A percentile compares a stretch with the other conserved stretches of the same genome.
These are phyloP conservation scores for Lathyrus sativus DNA, from an alignment of 306 rosid genomes.

Conservation along the genomic window DNA sequence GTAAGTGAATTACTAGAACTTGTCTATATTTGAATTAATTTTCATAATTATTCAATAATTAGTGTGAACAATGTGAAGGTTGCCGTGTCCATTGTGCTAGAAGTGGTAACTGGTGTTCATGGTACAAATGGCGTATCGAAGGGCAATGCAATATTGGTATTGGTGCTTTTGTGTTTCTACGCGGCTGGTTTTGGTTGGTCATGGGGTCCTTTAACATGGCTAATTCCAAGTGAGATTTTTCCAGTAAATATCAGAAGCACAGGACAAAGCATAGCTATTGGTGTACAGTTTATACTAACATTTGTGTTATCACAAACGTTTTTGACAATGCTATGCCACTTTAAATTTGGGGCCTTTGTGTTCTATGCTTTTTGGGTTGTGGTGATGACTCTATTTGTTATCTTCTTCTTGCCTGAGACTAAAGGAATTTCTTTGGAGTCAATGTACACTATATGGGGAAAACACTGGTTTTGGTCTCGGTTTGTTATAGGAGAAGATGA, in stretches of 20 bases:
- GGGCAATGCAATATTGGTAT: constrained; percentile 2
- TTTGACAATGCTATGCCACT: constrained; percentile 68
- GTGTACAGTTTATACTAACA: constrained; percentile 44
- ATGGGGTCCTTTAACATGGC: constrained; percentile 73
- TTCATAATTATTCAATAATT: not conserved
- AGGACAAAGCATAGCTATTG: constrained; percentile 64
- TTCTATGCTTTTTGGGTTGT: constrained; percentile 65
- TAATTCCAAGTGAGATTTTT: constrained; percentile 76
- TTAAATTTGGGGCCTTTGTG: constrained; percentile 66
- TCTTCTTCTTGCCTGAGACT: constrained; percentile 54
- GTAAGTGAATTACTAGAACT: not conserved
- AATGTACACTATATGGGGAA: constrained; percentile 50
- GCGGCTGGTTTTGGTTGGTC: constrained; percentile 82
- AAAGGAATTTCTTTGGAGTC: constrained; percentile 60
- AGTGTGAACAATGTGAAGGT: not conserved
- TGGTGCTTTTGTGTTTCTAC: constrained; percentile 47
- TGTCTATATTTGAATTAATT: not conserved
- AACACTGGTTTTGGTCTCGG: constrained; percentile 66
- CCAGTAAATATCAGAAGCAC: constrained; percentile 61
- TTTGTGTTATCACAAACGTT: constrained; percentile 64
- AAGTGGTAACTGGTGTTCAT: not conserved
- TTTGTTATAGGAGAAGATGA: constrained; percentile 37
- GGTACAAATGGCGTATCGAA: not conserved
- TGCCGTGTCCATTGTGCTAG: not conserved
- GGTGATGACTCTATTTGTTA: constrained; percentile 56